phyloP scores from a whole-genome alignment of 192 early-diverging fungal species.

The Coemansia sp. region DNA sequence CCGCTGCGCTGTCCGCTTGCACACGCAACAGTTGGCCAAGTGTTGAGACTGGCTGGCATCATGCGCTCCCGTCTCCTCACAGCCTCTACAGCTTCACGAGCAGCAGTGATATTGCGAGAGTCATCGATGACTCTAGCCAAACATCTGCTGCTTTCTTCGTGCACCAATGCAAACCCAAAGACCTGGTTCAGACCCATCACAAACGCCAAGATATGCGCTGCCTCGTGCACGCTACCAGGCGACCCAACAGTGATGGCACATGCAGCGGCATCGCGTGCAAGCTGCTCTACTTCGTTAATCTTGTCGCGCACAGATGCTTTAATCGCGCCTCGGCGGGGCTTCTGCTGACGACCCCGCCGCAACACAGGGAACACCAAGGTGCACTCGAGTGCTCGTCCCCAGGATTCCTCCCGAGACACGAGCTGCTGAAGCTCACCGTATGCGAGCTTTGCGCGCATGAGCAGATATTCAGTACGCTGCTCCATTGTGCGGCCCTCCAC shows the following conservation, averaged over 20 bases:
- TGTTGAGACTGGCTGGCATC: slow-evolving; percentile 8
- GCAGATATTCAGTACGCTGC: slow-evolving; percentile 21
- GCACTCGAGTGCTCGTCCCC: slow-evolving; percentile 16
- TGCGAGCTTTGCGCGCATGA: slow-evolving; percentile 23
- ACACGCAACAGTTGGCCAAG: slow-evolving; percentile 19
- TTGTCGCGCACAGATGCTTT: slow-evolving; percentile 17
- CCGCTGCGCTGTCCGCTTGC: background rate
- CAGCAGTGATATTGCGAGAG: slow-evolving; percentile 31
- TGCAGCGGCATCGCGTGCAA: slow-evolving; percentile 10
- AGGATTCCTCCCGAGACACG: slow-evolving; percentile 5
- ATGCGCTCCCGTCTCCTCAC: slow-evolving; percentile 10
- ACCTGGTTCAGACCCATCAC: slow-evolving; percentile 6
- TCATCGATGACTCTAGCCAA: slow-evolving; percentile 27
- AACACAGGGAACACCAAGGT: slow-evolving; percentile 28
- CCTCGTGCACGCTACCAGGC: slow-evolving; percentile 30
- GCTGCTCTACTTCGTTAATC: slow-evolving; percentile 20
- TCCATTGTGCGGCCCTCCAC: too few species aligned
- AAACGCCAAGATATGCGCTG: slow-evolving; percentile 29
- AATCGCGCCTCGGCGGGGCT: slow-evolving; percentile 24
- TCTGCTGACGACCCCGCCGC: slow-evolving; percentile 9
- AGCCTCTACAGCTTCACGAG: slow-evolving; percentile 34
- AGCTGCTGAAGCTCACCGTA: slow-evolving; percentile 23
- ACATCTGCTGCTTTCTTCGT: background rate
- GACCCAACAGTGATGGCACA: slow-evolving; percentile 29
- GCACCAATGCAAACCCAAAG: slow-evolving; percentile 18